Evolutionary conservation across 257 asterid genomes (phyloP).

Genomic region (Solanum chmielewskii): DNA sequence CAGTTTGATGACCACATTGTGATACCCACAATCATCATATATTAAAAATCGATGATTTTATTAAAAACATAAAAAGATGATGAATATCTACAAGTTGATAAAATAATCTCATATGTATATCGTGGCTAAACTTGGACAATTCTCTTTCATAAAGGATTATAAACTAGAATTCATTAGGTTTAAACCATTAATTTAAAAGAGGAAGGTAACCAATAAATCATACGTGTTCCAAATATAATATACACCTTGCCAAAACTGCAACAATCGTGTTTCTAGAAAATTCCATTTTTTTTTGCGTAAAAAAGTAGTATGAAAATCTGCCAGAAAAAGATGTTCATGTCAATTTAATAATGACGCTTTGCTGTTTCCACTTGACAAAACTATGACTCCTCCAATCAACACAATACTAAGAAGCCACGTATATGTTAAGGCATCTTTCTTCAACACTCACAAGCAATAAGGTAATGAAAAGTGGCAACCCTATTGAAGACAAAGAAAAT

Average conservation of each 20-base stretch:
- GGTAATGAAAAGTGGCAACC: neutral
- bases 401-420: slow-evolving; percentile 5
- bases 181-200: neutral
- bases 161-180: neutral
- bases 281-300: neutral
- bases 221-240: neutral
- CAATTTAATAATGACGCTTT: neutral
- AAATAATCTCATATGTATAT: neutral
- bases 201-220: neutral
- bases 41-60: no score
- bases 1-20: neutral
- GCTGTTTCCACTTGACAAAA: neutral
- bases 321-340: neutral
- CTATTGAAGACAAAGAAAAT: neutral
- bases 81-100: no score
- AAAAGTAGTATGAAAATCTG: neutral
- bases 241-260: neutral
- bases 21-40: no score
- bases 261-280: neutral
- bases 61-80: no score
- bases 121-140: neutral
- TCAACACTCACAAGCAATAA: neutral
- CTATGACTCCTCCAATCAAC: slow-evolving; percentile 6
- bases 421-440: neutral
- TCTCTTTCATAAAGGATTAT: neutral